Conservation (phyloP, 139 green algal species). For the Tetradesmus lagerheimii region DNA sequence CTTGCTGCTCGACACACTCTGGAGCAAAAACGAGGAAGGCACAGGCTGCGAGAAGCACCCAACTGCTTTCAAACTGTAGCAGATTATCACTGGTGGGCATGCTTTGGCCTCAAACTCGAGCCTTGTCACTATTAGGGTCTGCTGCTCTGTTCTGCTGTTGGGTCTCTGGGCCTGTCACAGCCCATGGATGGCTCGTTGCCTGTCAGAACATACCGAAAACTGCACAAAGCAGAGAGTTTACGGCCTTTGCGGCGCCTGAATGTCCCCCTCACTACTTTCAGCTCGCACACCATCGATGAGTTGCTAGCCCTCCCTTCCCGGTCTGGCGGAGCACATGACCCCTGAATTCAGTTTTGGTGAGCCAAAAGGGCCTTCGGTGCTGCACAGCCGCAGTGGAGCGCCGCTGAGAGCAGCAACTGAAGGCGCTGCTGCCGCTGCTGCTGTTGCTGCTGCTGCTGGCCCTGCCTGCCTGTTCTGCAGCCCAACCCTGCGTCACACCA, state of each 20-base stretch:
- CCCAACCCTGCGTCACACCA: not conserved
- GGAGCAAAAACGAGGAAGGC: not conserved
- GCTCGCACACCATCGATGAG: conserved; percentile 2
- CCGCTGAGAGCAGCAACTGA: not conserved
- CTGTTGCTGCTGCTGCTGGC: conserved; percentile 19
- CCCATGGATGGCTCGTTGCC: not conserved
- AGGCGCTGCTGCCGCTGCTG: conserved; percentile 12
- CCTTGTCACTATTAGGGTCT: not conserved
- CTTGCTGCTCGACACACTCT: not conserved
- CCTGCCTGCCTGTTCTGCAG: not conserved
- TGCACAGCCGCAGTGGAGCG: not conserved
- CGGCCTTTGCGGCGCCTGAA: not conserved
- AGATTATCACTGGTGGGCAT: not conserved
- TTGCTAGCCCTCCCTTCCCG: not conserved
- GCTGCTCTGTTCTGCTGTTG: not conserved
- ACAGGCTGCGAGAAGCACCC: not conserved
- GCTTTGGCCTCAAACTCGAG: not conserved
- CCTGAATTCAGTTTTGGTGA: not conserved
- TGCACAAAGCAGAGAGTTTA: not conserved
- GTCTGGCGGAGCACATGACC: not conserved
- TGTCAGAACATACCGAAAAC: not conserved
- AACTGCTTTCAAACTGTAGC: not conserved
- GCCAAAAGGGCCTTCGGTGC: not conserved
- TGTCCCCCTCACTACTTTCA: not conserved
- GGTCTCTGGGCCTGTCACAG: not conserved